phyloP scores from a whole-genome alignment of 1,284 basidiomycete genomes.

The Trichosporon asahii region DNA sequence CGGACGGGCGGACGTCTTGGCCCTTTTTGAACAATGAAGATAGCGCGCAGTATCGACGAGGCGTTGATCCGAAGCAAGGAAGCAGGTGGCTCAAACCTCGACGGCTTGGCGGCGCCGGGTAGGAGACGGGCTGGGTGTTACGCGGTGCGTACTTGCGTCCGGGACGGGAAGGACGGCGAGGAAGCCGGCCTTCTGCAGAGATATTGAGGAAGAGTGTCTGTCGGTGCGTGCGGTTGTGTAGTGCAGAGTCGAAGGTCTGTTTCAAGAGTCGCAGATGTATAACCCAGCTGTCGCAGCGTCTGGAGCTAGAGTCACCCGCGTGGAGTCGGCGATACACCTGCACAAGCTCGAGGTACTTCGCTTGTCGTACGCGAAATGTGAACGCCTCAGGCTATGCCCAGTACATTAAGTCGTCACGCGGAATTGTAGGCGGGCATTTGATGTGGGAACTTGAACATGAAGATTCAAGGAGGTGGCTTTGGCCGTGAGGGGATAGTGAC shows the following conservation, averaged over 20 bases:
- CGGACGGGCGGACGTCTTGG: background rate
- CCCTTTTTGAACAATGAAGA: background rate
- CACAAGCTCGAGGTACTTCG: background rate
- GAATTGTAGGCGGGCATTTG: slow-evolving; percentile 7
- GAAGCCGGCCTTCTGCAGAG: background rate
- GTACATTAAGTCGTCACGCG: slow-evolving; percentile 9
- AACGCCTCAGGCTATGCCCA: slow-evolving; percentile 4
- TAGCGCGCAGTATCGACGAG: background rate
- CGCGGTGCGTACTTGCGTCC: background rate
- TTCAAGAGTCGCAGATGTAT: background rate
- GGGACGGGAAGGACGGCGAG: background rate
- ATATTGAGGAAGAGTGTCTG: background rate
- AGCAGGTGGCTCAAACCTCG: background rate
- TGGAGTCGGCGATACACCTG: background rate
- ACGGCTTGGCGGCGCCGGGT: background rate
- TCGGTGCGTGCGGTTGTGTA: background rate
- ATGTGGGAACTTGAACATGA: slow-evolving; percentile 6
- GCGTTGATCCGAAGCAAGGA: slow-evolving; percentile 3
- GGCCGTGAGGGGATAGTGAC: background rate
- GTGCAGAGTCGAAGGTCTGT: background rate
- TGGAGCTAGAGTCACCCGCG: background rate
- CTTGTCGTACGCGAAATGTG: background rate
- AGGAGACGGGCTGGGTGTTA: background rate
- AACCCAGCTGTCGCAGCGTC: background rate
- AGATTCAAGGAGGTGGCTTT: background rate